phyloP scores from a whole-genome alignment of 2,329 filamentous ascomycete species.

The Colletotrichum somersetense region DNA sequence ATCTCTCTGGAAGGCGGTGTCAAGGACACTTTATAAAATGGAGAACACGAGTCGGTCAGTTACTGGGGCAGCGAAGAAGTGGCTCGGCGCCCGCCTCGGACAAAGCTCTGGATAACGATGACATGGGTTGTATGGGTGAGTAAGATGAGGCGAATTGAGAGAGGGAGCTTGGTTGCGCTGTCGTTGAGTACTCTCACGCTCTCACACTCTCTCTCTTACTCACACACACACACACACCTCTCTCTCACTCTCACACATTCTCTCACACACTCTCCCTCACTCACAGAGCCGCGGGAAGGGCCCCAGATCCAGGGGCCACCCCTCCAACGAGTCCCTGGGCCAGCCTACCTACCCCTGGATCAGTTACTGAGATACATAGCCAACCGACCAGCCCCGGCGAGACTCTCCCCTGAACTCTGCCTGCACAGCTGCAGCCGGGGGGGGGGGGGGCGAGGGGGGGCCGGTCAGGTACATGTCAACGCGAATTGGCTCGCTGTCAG shows the following conservation, averaged over 20 bases:
- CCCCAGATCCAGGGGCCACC: background rate
- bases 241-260: background rate
- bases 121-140: slow-evolving; percentile 1
- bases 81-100: too few species aligned
- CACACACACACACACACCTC: background rate
- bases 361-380: too few species aligned
- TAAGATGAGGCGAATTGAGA: slow-evolving; percentile 4
- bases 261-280: background rate
- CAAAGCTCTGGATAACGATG: background rate
- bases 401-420: slow-evolving; percentile 7
- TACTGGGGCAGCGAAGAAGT: background rate
- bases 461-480: slow-evolving; percentile 18
- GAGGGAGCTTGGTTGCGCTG: background rate
- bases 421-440: slow-evolving; percentile 6
- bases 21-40: slow-evolving; percentile 7
- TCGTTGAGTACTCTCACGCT: background rate
- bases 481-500: slow-evolving; percentile 15
- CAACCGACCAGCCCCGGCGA: too few species aligned
- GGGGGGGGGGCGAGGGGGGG: background rate
- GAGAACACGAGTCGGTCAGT: slow-evolving; percentile 1
- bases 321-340: slow-evolving; percentile 1
- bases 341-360: background rate
- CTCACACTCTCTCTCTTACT: background rate
- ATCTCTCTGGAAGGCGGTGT: background rate
- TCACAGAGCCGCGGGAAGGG: background rate